A percentile compares a stretch with the other conserved stretches of the same genome.
Conservation (phyloP, 2,329 filamentous ascomycete species). For the Pleomassaria siparia region DNA sequence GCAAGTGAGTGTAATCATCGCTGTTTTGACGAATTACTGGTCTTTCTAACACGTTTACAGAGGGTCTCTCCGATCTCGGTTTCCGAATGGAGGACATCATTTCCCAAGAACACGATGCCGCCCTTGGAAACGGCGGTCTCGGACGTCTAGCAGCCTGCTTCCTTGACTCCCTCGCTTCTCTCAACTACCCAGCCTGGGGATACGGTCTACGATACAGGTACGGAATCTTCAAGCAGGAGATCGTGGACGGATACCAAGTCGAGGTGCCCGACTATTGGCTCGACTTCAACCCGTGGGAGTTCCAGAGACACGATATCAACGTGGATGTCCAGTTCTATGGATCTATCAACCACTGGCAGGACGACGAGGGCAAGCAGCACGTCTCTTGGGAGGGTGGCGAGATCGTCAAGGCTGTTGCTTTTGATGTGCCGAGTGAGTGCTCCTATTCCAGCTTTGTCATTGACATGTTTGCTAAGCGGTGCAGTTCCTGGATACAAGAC, state of each 20-base stretch:
- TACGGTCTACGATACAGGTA: constrained; percentile 96
- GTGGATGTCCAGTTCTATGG: constrained; percentile 98
- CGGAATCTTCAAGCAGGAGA: constrained; percentile 97
- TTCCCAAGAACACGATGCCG: constrained; percentile 91
- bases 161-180: constrained; percentile 89
- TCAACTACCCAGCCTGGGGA: constrained; percentile 96
- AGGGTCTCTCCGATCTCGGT: constrained; percentile 82
- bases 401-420: constrained; percentile 87
- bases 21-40: neutral
- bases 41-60: constrained; percentile 49
- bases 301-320: constrained; percentile 90
- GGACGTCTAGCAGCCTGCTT: constrained; percentile 95
- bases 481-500: constrained; percentile 89
- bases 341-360: constrained; percentile 68
- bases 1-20: constrained; percentile 58
- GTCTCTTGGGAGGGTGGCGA: constrained; percentile 90
- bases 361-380: constrained; percentile 73
- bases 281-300: constrained; percentile 99
- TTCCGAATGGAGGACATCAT: constrained; percentile 98
- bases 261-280: constrained; percentile 99
- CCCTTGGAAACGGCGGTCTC: constrained; percentile 92
- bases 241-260: constrained; percentile 95
- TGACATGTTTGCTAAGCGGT: constrained; percentile 13
- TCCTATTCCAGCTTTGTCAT: no score
- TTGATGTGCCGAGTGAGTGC: constrained; percentile 66